These are phyloP conservation scores for Leccinum huronense DNA, from an alignment of 1,284 basidiomycete genomes.

Conservation along the genomic window DNA sequence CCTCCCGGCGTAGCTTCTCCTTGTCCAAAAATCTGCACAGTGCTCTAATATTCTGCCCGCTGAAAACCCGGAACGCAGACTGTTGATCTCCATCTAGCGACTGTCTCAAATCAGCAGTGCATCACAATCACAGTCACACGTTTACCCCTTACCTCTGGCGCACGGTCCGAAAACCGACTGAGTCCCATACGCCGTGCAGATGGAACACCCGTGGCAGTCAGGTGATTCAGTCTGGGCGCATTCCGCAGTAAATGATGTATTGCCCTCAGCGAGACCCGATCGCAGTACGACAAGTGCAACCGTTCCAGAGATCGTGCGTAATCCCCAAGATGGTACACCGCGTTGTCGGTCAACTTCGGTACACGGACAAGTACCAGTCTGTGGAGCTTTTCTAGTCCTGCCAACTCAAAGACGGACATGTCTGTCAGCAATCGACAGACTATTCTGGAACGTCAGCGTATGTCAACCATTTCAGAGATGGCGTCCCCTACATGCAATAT, in stretches of 20 bases:
- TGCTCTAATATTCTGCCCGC: conserved; percentile 64
- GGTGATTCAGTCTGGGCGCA: conserved; percentile 65
- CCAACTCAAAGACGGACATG: conserved; percentile 80
- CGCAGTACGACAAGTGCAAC: conserved; percentile 88
- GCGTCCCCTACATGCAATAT: conserved; percentile 73
- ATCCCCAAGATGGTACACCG: conserved; percentile 63
- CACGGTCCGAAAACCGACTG: conserved; percentile 74
- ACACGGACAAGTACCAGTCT: conserved; percentile 81
- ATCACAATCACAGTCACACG: conserved; percentile 13
- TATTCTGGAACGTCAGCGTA: conserved; percentile 33
- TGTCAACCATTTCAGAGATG: conserved; percentile 8
- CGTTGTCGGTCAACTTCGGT: conserved; percentile 64
- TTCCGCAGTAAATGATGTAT: conserved; percentile 72
- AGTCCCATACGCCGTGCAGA: conserved; percentile 74
- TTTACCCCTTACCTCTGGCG: conserved; percentile 57
- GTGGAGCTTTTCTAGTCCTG: conserved; percentile 68
- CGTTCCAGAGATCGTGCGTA: conserved; percentile 73
- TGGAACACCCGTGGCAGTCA: conserved; percentile 82
- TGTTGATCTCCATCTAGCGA: conserved; percentile 58
- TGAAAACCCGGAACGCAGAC: conserved; percentile 82
- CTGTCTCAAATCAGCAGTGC: conserved; percentile 34
- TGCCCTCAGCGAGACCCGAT: conserved; percentile 75
- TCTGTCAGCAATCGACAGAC: conserved; percentile 85
- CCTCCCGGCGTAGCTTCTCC: conserved; percentile 54
- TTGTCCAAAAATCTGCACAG: conserved; percentile 67